These are phyloP conservation scores for Platanthera zijinensis DNA, from an alignment of 106 monocot genomes.

Conservation along the genomic window DNA sequence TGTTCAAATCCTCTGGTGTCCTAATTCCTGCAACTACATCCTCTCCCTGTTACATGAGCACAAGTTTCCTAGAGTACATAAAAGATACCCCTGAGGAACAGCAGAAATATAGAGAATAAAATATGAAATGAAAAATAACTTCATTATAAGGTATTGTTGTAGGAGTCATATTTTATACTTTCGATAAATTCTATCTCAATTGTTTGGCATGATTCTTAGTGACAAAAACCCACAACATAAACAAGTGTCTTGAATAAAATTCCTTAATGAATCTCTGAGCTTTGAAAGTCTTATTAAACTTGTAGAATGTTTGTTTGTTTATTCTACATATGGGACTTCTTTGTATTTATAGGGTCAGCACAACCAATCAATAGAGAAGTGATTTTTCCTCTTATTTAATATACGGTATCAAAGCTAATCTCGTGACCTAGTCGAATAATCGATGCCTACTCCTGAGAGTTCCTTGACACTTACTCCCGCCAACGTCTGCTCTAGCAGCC, in stretches of 20 bases:
- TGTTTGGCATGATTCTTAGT: neutral
- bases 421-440: too few species aligned
- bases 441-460: too few species aligned
- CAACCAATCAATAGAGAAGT: too few species aligned
- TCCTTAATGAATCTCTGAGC: neutral
- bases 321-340: too few species aligned
- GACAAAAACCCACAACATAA: neutral
- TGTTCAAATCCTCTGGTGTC: conserved; percentile 77
- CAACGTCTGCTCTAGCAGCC: too few species aligned
- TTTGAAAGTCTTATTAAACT: too few species aligned
- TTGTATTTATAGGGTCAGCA: too few species aligned
- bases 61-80: neutral
- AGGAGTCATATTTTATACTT: neutral
- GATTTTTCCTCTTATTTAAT: too few species aligned
- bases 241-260: neutral
- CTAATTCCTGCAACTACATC: conserved; percentile 99
- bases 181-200: neutral
- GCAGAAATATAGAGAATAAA: neutral
- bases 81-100: neutral
- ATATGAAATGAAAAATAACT: neutral
- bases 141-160: neutral
- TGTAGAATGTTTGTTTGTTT: too few species aligned
- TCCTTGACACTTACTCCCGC: too few species aligned
- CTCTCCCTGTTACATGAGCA: conserved; percentile 49
- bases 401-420: too few species aligned